Base-by-base conservation (phyloP, 441 rosid genomes). In the Gossypium schwendimanii region DNA sequence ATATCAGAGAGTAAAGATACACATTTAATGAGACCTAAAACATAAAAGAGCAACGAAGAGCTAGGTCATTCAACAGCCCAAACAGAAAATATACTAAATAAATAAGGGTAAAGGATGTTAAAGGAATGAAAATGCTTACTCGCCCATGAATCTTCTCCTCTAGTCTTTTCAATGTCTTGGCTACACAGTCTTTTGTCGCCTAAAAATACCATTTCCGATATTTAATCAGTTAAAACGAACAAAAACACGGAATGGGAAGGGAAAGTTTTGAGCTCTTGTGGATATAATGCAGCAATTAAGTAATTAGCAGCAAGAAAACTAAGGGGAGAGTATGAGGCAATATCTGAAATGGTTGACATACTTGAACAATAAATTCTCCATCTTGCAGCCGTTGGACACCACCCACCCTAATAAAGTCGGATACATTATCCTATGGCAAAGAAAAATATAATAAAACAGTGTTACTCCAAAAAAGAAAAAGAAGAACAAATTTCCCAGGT, bases 171-270 rank as follows among this genome's bases (percentile, higher is more conserved):
- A 95, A 66, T 15, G 99, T 95, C 87, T 95, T 95, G 77, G 98
- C 91, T 28, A 95, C 96, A 77, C 98, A 91, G 81, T 92, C 99
- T 79, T 93, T 95, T 59, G 99, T 95, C 68, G 99, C 98, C 99
- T 95, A 83, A 72, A 10, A 75, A 60, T 15, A 64, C 45, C 68
- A 44, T 70, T 72, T 72, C 53, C 11, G 31, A 74, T 69, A 63
- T 20, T 53, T 68, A 49, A 73, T 33, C 63, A 23, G 58, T 69
- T 62, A 77, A 62, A 18, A 23, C 28, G 15, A 41, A 61, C 45
- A 76, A 36, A n/a, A 33, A 49, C 65, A 58, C 14, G 55, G 57
- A 31, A 62, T 6, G 50, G 65, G 60, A 8, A 12, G 66, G 74
- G 4, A 20, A 65, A 26, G 57, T 76, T 76, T 71, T 73, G 58